phyloP scores from a whole-genome alignment of 805 yeast genomes.

The Schizosaccharomyces octosporus region DNA sequence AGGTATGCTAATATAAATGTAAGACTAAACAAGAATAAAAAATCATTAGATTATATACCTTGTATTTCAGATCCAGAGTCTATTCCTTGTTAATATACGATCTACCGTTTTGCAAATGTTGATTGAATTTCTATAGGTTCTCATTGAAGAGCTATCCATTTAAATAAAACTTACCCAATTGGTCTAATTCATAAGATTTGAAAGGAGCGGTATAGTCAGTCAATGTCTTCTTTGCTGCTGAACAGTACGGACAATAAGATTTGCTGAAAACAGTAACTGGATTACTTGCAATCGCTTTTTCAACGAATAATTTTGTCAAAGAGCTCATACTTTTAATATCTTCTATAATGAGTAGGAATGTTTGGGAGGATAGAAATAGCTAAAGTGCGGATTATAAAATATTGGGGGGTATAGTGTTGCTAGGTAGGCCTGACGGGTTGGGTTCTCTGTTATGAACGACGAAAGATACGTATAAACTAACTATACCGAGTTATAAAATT shows the following conservation, averaged over 20 bases:
- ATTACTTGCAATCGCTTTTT: constrained; percentile 36
- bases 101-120: no score
- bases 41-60: not conserved
- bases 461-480: no score
- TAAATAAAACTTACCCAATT: not conserved
- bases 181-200: constrained; percentile 15
- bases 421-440: no score
- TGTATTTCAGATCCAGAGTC: not conserved
- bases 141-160: not conserved
- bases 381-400: no score
- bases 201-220: constrained; percentile 19
- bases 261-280: constrained; percentile 64
- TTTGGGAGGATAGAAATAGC: no score
- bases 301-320: constrained; percentile 19
- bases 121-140: no score
- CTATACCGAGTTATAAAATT: no score
- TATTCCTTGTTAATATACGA: not conserved
- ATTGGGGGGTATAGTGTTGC: no score
- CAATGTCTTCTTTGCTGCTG: constrained; percentile 21
- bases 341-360: no score
- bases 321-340: constrained; percentile 4
- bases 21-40: constrained; percentile 32
- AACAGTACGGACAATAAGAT: constrained; percentile 25
- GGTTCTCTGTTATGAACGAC: no score
- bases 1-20: constrained; percentile 45